Conservation (phyloP, 257 asterid species). For the Forsythia suspensa region DNA sequence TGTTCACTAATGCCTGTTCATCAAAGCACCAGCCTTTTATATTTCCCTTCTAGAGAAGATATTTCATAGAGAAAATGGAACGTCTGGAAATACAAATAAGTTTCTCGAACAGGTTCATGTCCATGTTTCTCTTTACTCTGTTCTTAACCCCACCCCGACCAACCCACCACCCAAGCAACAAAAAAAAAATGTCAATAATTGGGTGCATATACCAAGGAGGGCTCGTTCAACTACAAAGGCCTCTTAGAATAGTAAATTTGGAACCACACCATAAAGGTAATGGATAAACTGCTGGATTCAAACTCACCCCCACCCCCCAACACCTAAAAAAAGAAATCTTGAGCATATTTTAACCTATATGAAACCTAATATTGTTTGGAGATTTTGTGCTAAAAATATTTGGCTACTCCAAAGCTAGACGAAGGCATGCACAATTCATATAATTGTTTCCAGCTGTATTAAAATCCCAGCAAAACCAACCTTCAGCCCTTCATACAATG, state of each 20-base stretch:
- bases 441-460: constrained; percentile 1
- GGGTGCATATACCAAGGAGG: neutral
- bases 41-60: neutral
- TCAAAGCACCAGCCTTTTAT: neutral
- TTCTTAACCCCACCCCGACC: constrained; percentile 3
- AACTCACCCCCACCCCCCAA: neutral
- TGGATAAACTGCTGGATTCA: neutral
- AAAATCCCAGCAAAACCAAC: constrained; percentile 38
- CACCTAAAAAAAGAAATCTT: neutral
- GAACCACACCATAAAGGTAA: neutral
- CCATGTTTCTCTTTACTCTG: neutral
- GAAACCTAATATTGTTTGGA: neutral
- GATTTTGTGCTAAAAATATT: neutral
- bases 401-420: constrained; percentile 7
- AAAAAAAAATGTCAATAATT: neutral
- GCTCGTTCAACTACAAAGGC: neutral
- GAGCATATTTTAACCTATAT: neutral
- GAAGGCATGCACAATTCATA: constrained; percentile 13
- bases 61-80: neutral
- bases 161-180: constrained; percentile 10
- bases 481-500: constrained; percentile 98
- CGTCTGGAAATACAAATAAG: neutral
- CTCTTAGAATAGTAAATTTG: neutral
- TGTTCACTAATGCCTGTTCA: neutral
- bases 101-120: neutral